Evolutionary conservation across 2,329 filamentous ascomycete species (phyloP).

Genomic region (Trichophyton simii): DNA sequence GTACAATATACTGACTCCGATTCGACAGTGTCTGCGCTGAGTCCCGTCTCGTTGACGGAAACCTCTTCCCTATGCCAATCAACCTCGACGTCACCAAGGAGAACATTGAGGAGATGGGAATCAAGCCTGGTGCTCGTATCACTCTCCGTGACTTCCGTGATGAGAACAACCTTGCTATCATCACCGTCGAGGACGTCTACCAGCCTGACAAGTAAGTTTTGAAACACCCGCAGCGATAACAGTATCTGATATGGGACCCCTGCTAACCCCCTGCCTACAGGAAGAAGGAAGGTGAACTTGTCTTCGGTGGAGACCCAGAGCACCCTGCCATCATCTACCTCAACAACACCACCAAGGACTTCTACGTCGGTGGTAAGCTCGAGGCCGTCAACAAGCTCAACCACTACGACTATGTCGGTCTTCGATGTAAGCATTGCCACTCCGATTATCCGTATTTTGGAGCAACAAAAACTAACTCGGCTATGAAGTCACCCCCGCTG

Average conservation of each 20-base stretch:
- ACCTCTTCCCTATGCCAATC: slow-evolving; percentile 94
- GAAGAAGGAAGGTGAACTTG: slow-evolving; percentile 77
- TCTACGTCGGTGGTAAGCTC: slow-evolving; percentile 90
- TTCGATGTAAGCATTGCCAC: slow-evolving; percentile 57
- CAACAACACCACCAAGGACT: slow-evolving; percentile 65
- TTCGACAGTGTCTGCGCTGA: slow-evolving; percentile 65
- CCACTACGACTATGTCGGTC: slow-evolving; percentile 97
- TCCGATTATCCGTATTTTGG: background rate
- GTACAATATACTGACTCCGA: background rate
- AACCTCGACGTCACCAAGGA: slow-evolving; percentile 72
- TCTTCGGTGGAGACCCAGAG: slow-evolving; percentile 83
- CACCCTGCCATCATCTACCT: slow-evolving; percentile 92
- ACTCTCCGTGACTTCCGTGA: slow-evolving; percentile 92
- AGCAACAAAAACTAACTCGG: background rate
- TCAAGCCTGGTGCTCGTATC: slow-evolving; percentile 70
- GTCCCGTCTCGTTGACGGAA: slow-evolving; percentile 73
- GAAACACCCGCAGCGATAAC: slow-evolving; percentile 9
- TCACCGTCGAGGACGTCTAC: slow-evolving; percentile 94
- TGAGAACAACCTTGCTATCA: slow-evolving; percentile 87
- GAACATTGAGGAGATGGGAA: slow-evolving; percentile 58
- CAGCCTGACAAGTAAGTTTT: slow-evolving; percentile 72
- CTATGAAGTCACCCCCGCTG: slow-evolving; percentile 67
- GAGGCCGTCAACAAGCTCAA: slow-evolving; percentile 89
- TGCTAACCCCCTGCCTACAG: slow-evolving; percentile 33
- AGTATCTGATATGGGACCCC: background rate